These are phyloP conservation scores for Lichtheimia ramosa DNA, from an alignment of 371 early-diverging fungal species.

Conservation along the genomic window DNA sequence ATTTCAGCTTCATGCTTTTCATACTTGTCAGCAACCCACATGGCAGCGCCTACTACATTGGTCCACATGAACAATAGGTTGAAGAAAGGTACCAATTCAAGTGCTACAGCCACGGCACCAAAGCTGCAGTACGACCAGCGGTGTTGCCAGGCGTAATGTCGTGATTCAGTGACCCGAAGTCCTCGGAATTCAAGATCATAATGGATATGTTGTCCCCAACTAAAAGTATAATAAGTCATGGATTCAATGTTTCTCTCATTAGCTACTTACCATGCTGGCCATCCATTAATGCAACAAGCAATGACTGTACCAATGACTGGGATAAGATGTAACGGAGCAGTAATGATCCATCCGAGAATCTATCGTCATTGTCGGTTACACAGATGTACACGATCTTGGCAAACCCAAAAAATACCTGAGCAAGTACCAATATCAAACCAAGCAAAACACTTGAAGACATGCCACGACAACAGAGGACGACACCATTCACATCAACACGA, in stretches of 20 bases:
- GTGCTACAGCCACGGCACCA: constrained; percentile 60
- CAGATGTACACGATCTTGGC: background rate
- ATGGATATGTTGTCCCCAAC: constrained; percentile 54
- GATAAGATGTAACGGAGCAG: constrained; percentile 60
- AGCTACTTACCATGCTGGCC: constrained; percentile 41
- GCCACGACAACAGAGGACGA: constrained; percentile 43
- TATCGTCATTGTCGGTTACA: constrained; percentile 10
- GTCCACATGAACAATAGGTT: constrained; percentile 74
- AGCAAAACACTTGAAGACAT: constrained; percentile 29
- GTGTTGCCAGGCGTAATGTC: constrained; percentile 44
- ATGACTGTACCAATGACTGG: constrained; percentile 56
- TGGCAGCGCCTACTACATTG: constrained; percentile 73
- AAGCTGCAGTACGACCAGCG: constrained; percentile 48
- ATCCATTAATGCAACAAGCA: constrained; percentile 61
- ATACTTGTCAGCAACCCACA: constrained; percentile 69
- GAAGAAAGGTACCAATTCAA: constrained; percentile 68
- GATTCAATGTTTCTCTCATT: background rate
- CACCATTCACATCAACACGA: constrained; percentile 30
- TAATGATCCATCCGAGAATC: constrained; percentile 49
- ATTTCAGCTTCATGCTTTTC: constrained; percentile 38
- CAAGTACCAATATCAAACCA: constrained; percentile 14
- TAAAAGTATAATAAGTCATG: background rate
- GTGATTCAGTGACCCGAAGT: constrained; percentile 40
- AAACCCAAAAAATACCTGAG: constrained; percentile 14
- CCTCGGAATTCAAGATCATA: constrained; percentile 60